Conservation (phyloP, 768 basidiomycete genomes). For the Hygrophoropsis aurantiaca region DNA sequence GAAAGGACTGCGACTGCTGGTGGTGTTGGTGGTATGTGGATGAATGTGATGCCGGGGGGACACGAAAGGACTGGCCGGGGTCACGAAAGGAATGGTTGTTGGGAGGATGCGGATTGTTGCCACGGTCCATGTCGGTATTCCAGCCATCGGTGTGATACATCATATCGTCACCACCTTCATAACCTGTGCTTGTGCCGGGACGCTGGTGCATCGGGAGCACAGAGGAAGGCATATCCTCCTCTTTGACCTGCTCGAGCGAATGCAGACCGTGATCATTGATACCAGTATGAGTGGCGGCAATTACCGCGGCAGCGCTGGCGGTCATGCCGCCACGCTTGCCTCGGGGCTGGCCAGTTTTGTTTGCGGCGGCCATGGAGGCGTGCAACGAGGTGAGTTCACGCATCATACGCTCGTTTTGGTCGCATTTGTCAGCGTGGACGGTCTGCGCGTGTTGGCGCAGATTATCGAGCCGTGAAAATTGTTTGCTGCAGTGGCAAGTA, state of each 20-base stretch:
- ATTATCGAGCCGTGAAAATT: constrained; percentile 96
- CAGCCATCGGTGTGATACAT: constrained; percentile 33
- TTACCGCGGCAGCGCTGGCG: constrained; percentile 13
- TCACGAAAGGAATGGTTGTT: constrained; percentile 74
- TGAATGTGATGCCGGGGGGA: constrained; percentile 44
- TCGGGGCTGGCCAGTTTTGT: constrained; percentile 37
- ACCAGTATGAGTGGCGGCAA: constrained; percentile 18
- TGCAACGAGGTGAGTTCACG: constrained; percentile 83
- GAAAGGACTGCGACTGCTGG: constrained; percentile 67
- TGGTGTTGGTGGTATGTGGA: constrained; percentile 37
- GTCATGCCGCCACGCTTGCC: constrained; percentile 37
- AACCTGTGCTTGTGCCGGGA: constrained; percentile 74
- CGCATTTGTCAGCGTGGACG: constrained; percentile 92
- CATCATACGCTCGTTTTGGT: constrained; percentile 90
- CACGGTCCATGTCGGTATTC: constrained; percentile 37
- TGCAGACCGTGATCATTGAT: constrained; percentile 17
- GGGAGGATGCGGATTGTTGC: constrained; percentile 35
- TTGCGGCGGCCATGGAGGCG: constrained; percentile 68
- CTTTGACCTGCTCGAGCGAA: constrained; percentile 35
- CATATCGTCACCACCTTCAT: constrained; percentile 49
- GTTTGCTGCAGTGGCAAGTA: constrained; percentile 91
- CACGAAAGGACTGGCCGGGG: constrained; percentile 82
- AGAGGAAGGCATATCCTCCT: constrained; percentile 36
- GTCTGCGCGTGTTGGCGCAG: constrained; percentile 96
- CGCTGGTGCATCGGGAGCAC: constrained; percentile 44